phyloP scores from a whole-genome alignment of 805 yeast genomes.

The Torulaspora microellipsoides region DNA sequence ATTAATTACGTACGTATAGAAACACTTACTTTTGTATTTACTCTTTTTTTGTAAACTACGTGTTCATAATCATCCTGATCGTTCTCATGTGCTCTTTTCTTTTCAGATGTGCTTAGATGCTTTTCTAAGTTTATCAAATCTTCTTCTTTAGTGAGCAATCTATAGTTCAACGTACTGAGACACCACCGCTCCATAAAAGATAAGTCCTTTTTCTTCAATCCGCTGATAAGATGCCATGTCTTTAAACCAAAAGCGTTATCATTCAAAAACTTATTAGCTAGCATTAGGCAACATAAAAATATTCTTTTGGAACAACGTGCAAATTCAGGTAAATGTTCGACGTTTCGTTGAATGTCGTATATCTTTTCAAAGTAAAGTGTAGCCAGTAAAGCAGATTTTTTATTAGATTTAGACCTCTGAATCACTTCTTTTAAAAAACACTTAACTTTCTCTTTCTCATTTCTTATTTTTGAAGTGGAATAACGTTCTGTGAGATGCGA shows the following conservation, averaged over 20 bases:
- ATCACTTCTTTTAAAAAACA: constrained; percentile 18
- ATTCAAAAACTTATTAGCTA: constrained; percentile 23
- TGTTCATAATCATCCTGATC: neutral
- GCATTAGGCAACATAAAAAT: constrained; percentile 19
- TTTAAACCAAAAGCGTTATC: constrained; percentile 22
- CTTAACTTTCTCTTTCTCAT: constrained; percentile 10
- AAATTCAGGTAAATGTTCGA: constrained; percentile 16
- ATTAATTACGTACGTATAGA: too few species aligned
- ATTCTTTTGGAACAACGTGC: constrained; percentile 20
- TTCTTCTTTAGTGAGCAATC: constrained; percentile 5
- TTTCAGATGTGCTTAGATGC: neutral
- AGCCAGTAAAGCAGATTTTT: constrained; percentile 15
- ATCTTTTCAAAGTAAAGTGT: constrained; percentile 16
- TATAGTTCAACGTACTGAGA: constrained; percentile 18
- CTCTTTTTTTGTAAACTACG: too few species aligned
- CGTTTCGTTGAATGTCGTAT: constrained; percentile 6
- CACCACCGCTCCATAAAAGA: constrained; percentile 24
- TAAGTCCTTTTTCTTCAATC: constrained; percentile 16
- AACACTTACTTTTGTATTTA: too few species aligned
- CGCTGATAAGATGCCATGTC: constrained; percentile 22
- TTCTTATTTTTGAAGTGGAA: constrained; percentile 18
- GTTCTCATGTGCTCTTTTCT: constrained; percentile 1
- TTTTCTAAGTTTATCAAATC: constrained; percentile 6
- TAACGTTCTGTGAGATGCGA: constrained; percentile 15
- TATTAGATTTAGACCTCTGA: constrained; percentile 20